Conservation (phyloP, 805 yeast genomes). For the Wickerhamomyces hampshirensis region DNA sequence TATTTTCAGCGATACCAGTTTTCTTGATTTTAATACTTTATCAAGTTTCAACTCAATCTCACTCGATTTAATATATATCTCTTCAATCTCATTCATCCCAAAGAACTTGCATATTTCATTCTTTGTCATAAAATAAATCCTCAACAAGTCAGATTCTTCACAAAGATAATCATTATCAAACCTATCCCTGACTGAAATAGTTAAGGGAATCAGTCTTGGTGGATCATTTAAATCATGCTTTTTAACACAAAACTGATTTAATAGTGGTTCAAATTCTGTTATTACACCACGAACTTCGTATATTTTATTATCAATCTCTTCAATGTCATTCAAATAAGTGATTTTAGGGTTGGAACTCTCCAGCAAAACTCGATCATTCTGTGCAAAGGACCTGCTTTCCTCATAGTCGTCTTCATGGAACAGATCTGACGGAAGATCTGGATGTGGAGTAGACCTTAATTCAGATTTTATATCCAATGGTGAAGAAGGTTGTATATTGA, state of each 20-base stretch:
- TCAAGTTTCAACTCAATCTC: conserved; percentile 7
- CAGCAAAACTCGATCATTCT: no score
- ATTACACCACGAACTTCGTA: conserved; percentile 13
- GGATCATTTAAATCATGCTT: not conserved
- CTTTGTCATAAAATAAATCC: conserved; percentile 8
- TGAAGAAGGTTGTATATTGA: not conserved
- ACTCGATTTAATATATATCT: conserved; percentile 13
- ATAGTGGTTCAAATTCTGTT: conserved; percentile 16
- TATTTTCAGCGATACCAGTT: conserved; percentile 6
- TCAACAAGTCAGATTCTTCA: conserved; percentile 9
- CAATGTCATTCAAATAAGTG: conserved; percentile 13
- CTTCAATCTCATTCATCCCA: conserved; percentile 21
- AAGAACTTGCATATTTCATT: conserved; percentile 17
- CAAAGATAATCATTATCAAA: not conserved
- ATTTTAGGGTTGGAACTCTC: no score
- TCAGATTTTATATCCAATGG: not conserved
- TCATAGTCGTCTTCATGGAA: not conserved
- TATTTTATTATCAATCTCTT: conserved; percentile 16
- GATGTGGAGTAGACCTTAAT: not conserved
- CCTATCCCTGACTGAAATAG: conserved; percentile 2
- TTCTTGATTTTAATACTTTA: conserved; percentile 4
- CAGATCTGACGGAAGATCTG: conserved; percentile 1
- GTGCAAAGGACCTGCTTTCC: no score
- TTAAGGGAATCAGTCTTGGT: conserved; percentile 14
- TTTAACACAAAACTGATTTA: conserved; percentile 14